These are phyloP conservation scores for Evernia prunastri DNA, from an alignment of 495 filamentous ascomycete genomes.

Conservation along the genomic window DNA sequence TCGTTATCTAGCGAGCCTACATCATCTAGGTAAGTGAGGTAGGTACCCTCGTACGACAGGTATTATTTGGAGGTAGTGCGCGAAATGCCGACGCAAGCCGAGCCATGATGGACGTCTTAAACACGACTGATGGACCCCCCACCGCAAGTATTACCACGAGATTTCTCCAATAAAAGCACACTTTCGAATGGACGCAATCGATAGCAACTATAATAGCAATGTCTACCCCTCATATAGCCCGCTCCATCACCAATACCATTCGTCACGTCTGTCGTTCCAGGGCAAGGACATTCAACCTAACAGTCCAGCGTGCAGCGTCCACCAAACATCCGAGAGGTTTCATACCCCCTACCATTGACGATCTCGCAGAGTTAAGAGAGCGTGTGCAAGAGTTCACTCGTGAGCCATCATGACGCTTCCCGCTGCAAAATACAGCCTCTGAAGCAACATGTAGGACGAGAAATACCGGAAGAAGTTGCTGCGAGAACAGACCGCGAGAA, in stretches of 20 bases:
- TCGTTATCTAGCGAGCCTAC: too few species aligned
- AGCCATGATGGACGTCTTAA: too few species aligned
- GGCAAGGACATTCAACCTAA: slow-evolving; percentile 18
- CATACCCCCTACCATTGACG: slow-evolving; percentile 62
- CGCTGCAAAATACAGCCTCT: not conserved
- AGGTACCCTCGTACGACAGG: too few species aligned
- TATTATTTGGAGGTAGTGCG: too few species aligned
- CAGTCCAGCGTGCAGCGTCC: slow-evolving; percentile 43
- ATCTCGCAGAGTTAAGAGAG: slow-evolving; percentile 79
- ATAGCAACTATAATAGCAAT: not conserved
- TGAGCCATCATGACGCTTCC: slow-evolving; percentile 22
- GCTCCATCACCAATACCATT: slow-evolving; percentile 18
- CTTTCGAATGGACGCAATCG: not conserved
- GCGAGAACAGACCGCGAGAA: slow-evolving; percentile 74
- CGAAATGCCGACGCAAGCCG: not conserved
- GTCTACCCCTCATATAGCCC: slow-evolving; percentile 10
- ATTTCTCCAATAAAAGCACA: too few species aligned
- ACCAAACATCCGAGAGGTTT: slow-evolving; percentile 87
- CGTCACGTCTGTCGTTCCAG: slow-evolving; percentile 21
- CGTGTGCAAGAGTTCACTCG: slow-evolving; percentile 88
- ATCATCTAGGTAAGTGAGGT: too few species aligned
- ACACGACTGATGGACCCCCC: too few species aligned
- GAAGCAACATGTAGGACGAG: slow-evolving; percentile 34
- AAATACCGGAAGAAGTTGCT: slow-evolving; percentile 73
- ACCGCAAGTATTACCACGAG: too few species aligned